Base-by-base conservation (phyloP, 371 early-diverging fungal species). In the Rhizopus delemar region DNA sequence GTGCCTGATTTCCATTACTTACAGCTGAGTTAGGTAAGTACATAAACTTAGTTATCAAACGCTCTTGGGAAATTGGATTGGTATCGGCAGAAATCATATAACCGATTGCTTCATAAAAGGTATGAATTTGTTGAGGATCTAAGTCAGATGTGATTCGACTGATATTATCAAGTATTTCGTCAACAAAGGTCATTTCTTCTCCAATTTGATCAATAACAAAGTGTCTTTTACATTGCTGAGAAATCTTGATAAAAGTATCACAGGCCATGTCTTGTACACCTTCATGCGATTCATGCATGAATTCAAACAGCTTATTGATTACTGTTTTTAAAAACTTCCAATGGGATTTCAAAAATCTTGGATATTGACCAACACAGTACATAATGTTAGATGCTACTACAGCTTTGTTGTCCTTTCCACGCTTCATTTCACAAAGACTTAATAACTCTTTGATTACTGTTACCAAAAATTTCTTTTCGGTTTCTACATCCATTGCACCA, bases 221-320 rank as follows among this genome's bases (percentile, higher is more conserved):
- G 66, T 99, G 96, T 28, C 93, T 87, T 45, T 90, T 90, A 78
- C 98, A 97, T 71, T 97, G 97, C 69, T 96, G 94, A n/a, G 97
- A 85, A 69, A 99, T 99, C 72, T 95, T 98, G 65, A 97, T 95
- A 75, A 99, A 99, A 4, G 99, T 99, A 75, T 99, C 99, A 77
- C 99, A 99, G 28, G 99, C 99, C 99, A 99, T 99, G 75, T 99
- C 99, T 74, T 98, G 97, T 22, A 99, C 98, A 80, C 99, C 99
- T 79, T 98, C 99, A 66, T 99, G 98, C 3, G 89, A 80, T 78
- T 99, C 99, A 69, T 98, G 96, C 99, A 99, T 99, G 77, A 99
- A 99, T 81, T 99, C 99, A 78, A 99, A 99, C 41, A 99, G 80
- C 73, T 99, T 99, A 86, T 97, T 97, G 59, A 98, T 93, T 13